Conservation (phyloP, 352 stramenopile species). For the Globisporangium cystogenes region DNA sequence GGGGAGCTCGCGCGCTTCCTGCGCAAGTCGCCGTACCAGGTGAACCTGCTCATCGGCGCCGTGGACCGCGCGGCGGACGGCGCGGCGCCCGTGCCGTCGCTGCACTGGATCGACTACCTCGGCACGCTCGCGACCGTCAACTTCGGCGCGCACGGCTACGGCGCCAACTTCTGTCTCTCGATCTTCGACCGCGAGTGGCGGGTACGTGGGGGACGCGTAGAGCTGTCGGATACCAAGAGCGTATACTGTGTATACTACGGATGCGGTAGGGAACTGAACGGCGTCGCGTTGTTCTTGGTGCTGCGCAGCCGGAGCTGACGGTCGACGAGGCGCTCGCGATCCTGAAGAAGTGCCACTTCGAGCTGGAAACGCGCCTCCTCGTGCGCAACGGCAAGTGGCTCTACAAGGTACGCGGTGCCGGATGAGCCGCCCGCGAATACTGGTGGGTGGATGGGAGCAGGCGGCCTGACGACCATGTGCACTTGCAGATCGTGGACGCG, state of each 20-base stretch:
- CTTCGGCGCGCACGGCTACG: slow-evolving; percentile 84
- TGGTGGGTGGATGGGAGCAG: too few species aligned
- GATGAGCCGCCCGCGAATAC: too few species aligned
- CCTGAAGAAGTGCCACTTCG: slow-evolving; percentile 71
- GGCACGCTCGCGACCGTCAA: slow-evolving; percentile 83
- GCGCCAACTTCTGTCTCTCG: slow-evolving; percentile 76
- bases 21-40: slow-evolving; percentile 79
- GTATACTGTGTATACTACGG: too few species aligned
- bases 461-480: too few species aligned
- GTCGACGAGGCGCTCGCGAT: slow-evolving; percentile 70
- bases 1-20: slow-evolving; percentile 74
- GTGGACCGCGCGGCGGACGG: slow-evolving; percentile 39
- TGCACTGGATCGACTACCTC: slow-evolving; percentile 90
- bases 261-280: too few species aligned
- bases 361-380: slow-evolving; percentile 82
- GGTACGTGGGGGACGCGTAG: slow-evolving; percentile 19
- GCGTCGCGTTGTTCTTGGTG: slow-evolving; percentile 2
- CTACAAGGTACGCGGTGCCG: slow-evolving; percentile 54
- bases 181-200: slow-evolving; percentile 88
- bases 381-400: slow-evolving; percentile 85
- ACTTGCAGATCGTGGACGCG: slow-evolving; percentile 17
- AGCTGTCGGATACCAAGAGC: too few species aligned
- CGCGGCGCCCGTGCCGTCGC: slow-evolving; percentile 34
- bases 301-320: slow-evolving; percentile 54
- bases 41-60: slow-evolving; percentile 80